Evolutionary conservation across 805 yeast species (phyloP).

Genomic region (Candida rishiriensis): DNA sequence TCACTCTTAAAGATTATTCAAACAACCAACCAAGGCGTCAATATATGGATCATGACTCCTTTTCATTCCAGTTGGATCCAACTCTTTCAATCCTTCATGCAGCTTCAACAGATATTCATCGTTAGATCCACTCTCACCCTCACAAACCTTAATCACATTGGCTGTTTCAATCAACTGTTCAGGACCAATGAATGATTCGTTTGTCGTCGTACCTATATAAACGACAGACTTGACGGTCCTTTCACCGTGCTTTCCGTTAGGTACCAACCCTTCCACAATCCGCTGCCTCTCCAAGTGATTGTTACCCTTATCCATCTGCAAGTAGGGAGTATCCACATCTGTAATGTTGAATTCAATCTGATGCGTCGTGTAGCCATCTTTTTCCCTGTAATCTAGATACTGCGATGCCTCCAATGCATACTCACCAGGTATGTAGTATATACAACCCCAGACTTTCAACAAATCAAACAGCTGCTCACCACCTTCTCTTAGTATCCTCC

Average conservation of each 20-base stretch:
- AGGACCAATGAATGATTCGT: slow-evolving; percentile 83
- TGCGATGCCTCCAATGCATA: slow-evolving; percentile 56
- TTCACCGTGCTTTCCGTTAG: slow-evolving; percentile 30
- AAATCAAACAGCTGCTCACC: slow-evolving; percentile 34
- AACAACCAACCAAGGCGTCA: slow-evolving; percentile 20
- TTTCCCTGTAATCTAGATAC: slow-evolving; percentile 78
- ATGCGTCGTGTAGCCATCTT: slow-evolving; percentile 79
- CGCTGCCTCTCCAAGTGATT: slow-evolving; percentile 19
- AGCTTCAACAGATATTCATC: slow-evolving; percentile 61
- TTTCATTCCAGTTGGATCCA: slow-evolving; percentile 29
- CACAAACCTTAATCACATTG: slow-evolving; percentile 43
- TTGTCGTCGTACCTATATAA: slow-evolving; percentile 79
- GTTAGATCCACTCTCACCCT: slow-evolving; percentile 83
- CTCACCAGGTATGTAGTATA: slow-evolving; percentile 71
- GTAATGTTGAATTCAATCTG: slow-evolving; percentile 55
- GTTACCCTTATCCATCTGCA: slow-evolving; percentile 5
- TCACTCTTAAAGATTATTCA: background rate
- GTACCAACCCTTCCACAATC: slow-evolving; percentile 26
- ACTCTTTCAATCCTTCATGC: slow-evolving; percentile 41
- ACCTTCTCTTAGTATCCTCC: slow-evolving; percentile 9
- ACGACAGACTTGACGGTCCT: slow-evolving; percentile 52
- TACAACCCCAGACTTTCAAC: slow-evolving; percentile 70
- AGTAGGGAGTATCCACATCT: slow-evolving; percentile 17
- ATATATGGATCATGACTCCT: slow-evolving; percentile 38
- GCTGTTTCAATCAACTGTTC: slow-evolving; percentile 62